These are phyloP conservation scores for Nectriaceae sp. DNA, from an alignment of 2,329 filamentous ascomycete species.

Conservation along the genomic window DNA sequence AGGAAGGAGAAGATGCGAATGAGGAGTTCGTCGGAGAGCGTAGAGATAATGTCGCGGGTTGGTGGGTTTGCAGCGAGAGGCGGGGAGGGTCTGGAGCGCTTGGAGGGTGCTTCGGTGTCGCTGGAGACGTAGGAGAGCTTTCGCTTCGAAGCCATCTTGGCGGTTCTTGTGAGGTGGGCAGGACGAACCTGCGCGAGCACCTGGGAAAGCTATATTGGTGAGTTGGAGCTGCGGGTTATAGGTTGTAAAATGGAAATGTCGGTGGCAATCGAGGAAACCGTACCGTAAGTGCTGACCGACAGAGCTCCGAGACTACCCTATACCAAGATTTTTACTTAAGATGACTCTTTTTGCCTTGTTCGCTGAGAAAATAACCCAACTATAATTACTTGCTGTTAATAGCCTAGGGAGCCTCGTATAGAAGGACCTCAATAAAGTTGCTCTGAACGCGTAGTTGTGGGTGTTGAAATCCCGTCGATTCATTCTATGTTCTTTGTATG, in stretches of 20 bases:
- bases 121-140: conserved; percentile 12
- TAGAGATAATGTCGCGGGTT: conserved; percentile 63
- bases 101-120: conserved; percentile 16
- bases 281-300: conserved; percentile 7
- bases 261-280: conserved; percentile 20
- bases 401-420: too few relatives aligned
- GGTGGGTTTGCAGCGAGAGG: conserved; percentile 10
- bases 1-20: conserved; percentile 81
- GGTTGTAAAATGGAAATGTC: conserved; percentile 20
- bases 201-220: not conserved
- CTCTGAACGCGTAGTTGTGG: too few relatives aligned
- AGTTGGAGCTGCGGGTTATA: not conserved
- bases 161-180: conserved; percentile 7
- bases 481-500: too few relatives aligned
- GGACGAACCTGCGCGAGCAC: conserved; percentile 13
- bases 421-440: too few relatives aligned
- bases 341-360: too few relatives aligned
- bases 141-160: conserved; percentile 28
- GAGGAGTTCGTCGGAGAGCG: conserved; percentile 83
- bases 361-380: too few relatives aligned
- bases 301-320: conserved; percentile 19
- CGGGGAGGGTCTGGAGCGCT: conserved; percentile 23
- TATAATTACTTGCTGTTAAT: too few relatives aligned
- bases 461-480: too few relatives aligned
- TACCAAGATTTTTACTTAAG: conserved; percentile 4